Evolutionary conservation across 2,329 filamentous ascomycete species (phyloP).

Genomic region (Davidsoniella neocaledoniae): DNA sequence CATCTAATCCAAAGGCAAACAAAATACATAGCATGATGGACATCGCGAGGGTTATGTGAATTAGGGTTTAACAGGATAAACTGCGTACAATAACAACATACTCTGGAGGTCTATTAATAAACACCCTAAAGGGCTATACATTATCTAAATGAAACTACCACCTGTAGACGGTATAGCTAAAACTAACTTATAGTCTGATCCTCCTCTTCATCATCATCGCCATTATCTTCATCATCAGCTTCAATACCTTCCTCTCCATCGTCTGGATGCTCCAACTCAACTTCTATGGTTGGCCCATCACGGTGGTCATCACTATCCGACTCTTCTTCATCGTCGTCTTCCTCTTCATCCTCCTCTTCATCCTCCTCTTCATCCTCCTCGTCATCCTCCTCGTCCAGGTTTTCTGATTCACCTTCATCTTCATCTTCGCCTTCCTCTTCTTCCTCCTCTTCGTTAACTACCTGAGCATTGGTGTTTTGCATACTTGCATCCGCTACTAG

Average conservation of each 20-base stretch:
- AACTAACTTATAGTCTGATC: slow-evolving; percentile 6
- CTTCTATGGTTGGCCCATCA: slow-evolving; percentile 10
- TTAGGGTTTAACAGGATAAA: neutral
- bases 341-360: slow-evolving; percentile 16
- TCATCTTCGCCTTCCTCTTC: slow-evolving; percentile 13
- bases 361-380: slow-evolving; percentile 16
- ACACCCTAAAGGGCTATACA: neutral
- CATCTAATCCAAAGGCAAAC: neutral
- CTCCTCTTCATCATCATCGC: slow-evolving; percentile 1
- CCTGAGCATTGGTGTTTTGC: neutral
- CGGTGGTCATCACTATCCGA: slow-evolving; percentile 4
- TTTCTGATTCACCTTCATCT: slow-evolving; percentile 11
- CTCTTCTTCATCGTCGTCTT: slow-evolving; percentile 13
- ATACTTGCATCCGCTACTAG: too few species aligned
- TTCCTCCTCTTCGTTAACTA: slow-evolving; percentile 5
- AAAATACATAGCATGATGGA: too few species aligned
- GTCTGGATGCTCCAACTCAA: slow-evolving; percentile 7
- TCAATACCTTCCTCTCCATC: slow-evolving; percentile 13
- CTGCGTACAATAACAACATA: neutral
- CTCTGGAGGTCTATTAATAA: neutral
- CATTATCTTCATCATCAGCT: slow-evolving; percentile 6
- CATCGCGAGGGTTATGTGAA: slow-evolving; percentile 14
- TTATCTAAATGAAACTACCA: too few species aligned
- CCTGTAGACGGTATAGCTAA: neutral
- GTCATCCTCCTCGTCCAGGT: slow-evolving; percentile 14